Evolutionary conservation across 1,139 yeast species (phyloP), one percentile per base, ranked within the genome.

Genomic region (Nadsonia commutata): DNA sequence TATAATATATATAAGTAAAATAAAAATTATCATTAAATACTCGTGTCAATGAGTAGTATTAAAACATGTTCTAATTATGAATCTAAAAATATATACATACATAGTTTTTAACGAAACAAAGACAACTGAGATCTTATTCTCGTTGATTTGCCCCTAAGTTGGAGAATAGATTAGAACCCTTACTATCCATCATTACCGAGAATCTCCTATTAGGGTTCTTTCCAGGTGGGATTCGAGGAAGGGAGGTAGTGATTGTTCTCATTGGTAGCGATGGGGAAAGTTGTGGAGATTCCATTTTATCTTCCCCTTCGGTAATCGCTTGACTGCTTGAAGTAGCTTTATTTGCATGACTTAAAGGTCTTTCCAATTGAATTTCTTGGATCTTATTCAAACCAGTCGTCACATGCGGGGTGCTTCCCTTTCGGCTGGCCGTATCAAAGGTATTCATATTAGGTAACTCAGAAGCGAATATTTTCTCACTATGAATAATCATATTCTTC

Each of bases 401-500:
- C 9, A 21, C 9, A 6, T 27, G 9, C n/a, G n/a, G 33, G 8
- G 9, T 27, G 4, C n/a, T 16, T 13, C 4, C n/a, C 8, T 7
- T 27, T 4, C 13, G 9, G n/a, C 8, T 27, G 8, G 9, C n/a
- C 16, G 16, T 7, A 27, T 27, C 16, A 16, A 4, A 11, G n/a
- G 9, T 13, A 3, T 27, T 16, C 20, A 20, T 18, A 17, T n/a
- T 16, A 9, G 33, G 33, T 4, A 27, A 27, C 9, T 27, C 16
- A 13, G 5, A 13, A 4, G 33, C 47, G 43, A 64, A 64, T n/a
- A 65, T 52, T 37, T 47, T 41, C 13, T 56, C 55, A 22, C 54
- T 53, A 39, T 53, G 43, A 20, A 51, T 43, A 43, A 65, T 64
- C 60, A 65, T 55, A 3, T 60, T 52, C 46, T 60, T 59, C 39